Conservation (phyloP, 1,284 basidiomycete species). For the Leccinum subatratum region DNA sequence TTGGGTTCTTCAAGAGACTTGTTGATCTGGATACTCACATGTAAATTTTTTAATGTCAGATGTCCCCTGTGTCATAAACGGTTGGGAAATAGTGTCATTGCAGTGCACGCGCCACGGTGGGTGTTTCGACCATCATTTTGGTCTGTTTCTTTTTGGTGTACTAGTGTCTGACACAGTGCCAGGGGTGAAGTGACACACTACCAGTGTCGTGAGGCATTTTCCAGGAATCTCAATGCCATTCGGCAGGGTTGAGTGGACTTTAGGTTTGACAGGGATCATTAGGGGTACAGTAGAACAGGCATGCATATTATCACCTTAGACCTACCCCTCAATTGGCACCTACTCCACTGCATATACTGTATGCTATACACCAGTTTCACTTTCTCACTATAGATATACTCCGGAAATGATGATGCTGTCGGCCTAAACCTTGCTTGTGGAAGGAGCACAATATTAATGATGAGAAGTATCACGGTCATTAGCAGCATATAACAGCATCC, state of each 20-base stretch:
- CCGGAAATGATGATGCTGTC: no score
- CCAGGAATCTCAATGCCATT: conserved; percentile 46
- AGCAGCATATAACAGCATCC: no score
- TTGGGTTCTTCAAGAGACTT: conserved; percentile 1
- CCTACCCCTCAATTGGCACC: no score
- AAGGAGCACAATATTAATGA: no score
- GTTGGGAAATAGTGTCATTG: conserved; percentile 90
- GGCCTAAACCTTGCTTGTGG: no score
- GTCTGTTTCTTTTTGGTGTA: background rate
- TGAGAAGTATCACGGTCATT: no score
- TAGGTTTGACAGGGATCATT: background rate
- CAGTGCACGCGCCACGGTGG: conserved; percentile 82
- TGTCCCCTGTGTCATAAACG: conserved; percentile 42
- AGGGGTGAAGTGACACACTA: conserved; percentile 80
- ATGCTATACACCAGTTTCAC: no score
- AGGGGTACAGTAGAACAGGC: no score
- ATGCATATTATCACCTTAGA: no score
- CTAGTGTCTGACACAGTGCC: background rate
- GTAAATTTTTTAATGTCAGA: background rate
- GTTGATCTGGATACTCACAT: background rate
- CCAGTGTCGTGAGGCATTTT: conserved; percentile 83
- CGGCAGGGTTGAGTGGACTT: conserved; percentile 12
- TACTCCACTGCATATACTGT: no score
- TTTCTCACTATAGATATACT: no score
- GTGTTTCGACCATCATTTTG: conserved; percentile 12